Base-by-base conservation (phyloP, 768 basidiomycete genomes). In the Mycena rosella region DNA sequence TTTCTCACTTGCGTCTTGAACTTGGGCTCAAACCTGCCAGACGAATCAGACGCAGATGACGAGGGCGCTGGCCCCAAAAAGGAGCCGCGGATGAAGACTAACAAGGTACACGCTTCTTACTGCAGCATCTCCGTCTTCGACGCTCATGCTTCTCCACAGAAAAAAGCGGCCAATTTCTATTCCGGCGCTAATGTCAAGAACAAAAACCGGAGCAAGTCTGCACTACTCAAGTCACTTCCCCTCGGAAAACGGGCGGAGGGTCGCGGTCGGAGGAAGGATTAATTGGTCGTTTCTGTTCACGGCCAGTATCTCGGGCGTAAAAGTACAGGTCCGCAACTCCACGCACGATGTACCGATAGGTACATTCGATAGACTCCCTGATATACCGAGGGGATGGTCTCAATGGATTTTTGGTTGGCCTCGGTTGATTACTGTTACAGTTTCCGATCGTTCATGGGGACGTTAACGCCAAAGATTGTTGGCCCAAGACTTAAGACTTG, bases 91-190 rank as follows among this genome's bases (percentile, higher is more conserved):
- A 93, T 97, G 94, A 97, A 88, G 73, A 99, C 98, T 1, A 95
- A 90, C 85, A 99, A 99, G 84, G 93, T 91, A 76, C 45, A 68
- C 68, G 9, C 65, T 24, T 44, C 63, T 9, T 51, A 44, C 53
- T 71, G 17, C n/a, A 42, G n/a, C n/a, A n/a, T n/a, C n/a, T 34
- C 17, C 15, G 32, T 45, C 26, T 13, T 24, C 67, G 26, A 61
- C 59, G 24, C 49, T 61, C 62, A 60, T 60, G 53, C 68, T 38
- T 29, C 7, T 29, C 42, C 36, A 22, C 74, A 95, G 95, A 91
- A 90, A 83, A 96, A 94, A 80, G 88, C 94, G 13, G 84, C 86
- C 62, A 98, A 99, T 82, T 98, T 96, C 82, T 98, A 94, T 82
- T 88, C 90, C 4, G 85, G 77, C 44, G 87, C 92, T 6, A 96